Percentiles rank a stretch among this genome's conserved stretches.
phyloP scores from a whole-genome alignment of 192 early-diverging fungal species.

The Phycomyces nitens region DNA sequence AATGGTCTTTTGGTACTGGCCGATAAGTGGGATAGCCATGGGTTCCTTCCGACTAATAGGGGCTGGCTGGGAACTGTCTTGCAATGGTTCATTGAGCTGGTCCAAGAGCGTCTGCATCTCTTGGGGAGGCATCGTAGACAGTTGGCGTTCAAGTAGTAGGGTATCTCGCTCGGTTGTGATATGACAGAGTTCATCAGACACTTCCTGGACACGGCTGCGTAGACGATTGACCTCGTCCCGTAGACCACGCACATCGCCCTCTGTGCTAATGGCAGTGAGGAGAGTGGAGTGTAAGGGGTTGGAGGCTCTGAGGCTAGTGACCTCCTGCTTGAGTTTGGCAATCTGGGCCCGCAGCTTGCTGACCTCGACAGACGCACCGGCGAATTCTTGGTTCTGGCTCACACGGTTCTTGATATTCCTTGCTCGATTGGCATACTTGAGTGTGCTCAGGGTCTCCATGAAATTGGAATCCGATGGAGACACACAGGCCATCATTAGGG shows the following conservation, averaged over 20 bases:
- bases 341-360: constrained; percentile 50
- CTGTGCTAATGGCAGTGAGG: not conserved
- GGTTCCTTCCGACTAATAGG: not conserved
- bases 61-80: not conserved
- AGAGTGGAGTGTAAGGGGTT: not conserved
- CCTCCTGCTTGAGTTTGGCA: constrained; percentile 45
- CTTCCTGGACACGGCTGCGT: constrained; percentile 37
- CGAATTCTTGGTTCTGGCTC: constrained; percentile 46
- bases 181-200: constrained; percentile 38
- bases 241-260: not conserved
- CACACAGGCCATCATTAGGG: constrained; percentile 92
- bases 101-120: not conserved
- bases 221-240: constrained; percentile 37
- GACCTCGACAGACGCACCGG: constrained; percentile 44
- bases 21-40: constrained; percentile 13
- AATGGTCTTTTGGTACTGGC: constrained; percentile 25
- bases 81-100: not conserved
- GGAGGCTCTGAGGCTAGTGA: constrained; percentile 29
- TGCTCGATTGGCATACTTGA: constrained; percentile 94
- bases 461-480: constrained; percentile 79
- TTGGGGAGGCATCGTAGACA: not conserved
- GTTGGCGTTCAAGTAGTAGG: constrained; percentile 18
- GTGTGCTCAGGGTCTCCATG: constrained; percentile 89
- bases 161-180: constrained; percentile 46
- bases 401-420: constrained; percentile 74